phyloP scores from a whole-genome alignment of 768 basidiomycete species.

The Hygrophoropsis aurantiaca region DNA sequence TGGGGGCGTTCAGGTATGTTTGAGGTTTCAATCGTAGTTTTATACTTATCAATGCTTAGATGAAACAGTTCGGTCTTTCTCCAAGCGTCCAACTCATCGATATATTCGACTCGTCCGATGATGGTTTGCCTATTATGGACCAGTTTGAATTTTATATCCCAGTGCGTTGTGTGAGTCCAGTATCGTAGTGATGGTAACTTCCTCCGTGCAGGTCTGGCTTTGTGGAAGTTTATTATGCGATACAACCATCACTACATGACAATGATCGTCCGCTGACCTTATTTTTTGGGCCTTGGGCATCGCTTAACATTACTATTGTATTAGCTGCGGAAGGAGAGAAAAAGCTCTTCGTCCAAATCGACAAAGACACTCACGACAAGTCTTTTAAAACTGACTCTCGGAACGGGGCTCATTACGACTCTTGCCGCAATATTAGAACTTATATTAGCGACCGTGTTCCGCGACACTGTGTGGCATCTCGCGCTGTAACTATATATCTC shows the following conservation, averaged over 20 bases:
- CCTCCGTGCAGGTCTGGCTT: slow-evolving; percentile 18
- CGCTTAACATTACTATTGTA: too few species aligned
- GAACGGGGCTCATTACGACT: slow-evolving; percentile 1
- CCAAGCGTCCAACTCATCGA: too few species aligned
- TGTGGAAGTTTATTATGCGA: slow-evolving; percentile 17
- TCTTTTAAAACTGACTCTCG: slow-evolving; percentile 1
- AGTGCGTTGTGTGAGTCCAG: neutral
- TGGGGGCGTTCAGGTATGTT: slow-evolving; percentile 2
- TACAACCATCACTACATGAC: slow-evolving; percentile 21
- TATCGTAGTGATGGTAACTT: too few species aligned
- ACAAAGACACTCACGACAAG: neutral
- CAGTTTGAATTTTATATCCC: slow-evolving; percentile 8
- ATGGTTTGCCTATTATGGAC: neutral
- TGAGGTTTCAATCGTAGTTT: too few species aligned
- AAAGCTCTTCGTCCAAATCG: neutral
- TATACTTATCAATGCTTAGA: too few species aligned
- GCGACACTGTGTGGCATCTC: slow-evolving; percentile 2
- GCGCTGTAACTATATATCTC: slow-evolving; percentile 1
- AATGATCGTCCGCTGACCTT: slow-evolving; percentile 4
- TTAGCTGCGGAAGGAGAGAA: neutral
- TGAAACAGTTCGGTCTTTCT: too few species aligned
- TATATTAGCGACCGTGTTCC: neutral
- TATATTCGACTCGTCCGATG: slow-evolving; percentile 9
- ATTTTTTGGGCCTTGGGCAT: too few species aligned
- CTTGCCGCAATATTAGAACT: neutral